A percentile compares a stretch with the other conserved stretches of the same genome.
These are phyloP conservation scores for thale cress (Arabidopsis thaliana) DNA, from an alignment of 345 rosid genomes.

Conservation along the genomic window TAIR10.1 NC_003075.7:7917501-7918000, in stretches of 20 bases:
- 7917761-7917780: constrained; percentile 55
- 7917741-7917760: constrained; percentile 54
- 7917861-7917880: constrained; percentile 54
- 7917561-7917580: too few species aligned
- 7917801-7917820: constrained; percentile 40
- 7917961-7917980: constrained; percentile 50
- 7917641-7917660: too few species aligned
- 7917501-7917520: too few species aligned
- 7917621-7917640: too few species aligned
- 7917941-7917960: constrained; percentile 55
- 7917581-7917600: too few species aligned
- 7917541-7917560: too few species aligned
- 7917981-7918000: constrained; percentile 53
- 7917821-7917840: constrained; percentile 30
- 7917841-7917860: constrained; percentile 53
- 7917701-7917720: constrained; percentile 45
- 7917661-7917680: constrained; percentile 40
- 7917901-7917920: constrained; percentile 56
- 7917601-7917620: too few species aligned
- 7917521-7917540: too few species aligned
- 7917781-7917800: constrained; percentile 28
- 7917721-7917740: constrained; percentile 52
- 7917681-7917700: constrained; percentile 52
- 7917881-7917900: constrained; percentile 50
- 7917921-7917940: constrained; percentile 50